These are phyloP conservation scores for Euphrasia confusa DNA, from an alignment of 257 asterid genomes.

Conservation along the genomic window DNA sequence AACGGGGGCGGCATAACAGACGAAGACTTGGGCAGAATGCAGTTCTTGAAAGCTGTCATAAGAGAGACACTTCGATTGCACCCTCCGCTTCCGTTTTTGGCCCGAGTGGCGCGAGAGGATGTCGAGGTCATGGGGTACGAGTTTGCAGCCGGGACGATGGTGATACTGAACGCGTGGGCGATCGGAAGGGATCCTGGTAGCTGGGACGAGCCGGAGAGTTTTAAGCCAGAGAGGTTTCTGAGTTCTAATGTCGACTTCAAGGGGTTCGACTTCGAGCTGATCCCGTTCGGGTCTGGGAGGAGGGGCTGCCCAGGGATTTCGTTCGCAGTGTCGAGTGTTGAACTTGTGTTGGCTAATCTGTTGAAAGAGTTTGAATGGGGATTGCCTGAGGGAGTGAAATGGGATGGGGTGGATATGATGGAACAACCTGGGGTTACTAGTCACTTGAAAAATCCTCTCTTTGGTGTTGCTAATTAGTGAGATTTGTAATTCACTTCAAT, in stretches of 20 bases:
- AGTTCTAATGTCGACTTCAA: slow-evolving; percentile 13
- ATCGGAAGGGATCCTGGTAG: slow-evolving; percentile 31
- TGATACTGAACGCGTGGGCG: slow-evolving; percentile 37
- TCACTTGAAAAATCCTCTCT: slow-evolving; percentile 31
- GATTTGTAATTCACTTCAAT: too few relatives aligned
- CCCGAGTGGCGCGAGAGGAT: slow-evolving; percentile 29
- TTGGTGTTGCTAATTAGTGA: slow-evolving; percentile 11
- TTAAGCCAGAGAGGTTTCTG: slow-evolving; percentile 41
- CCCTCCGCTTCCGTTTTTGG: slow-evolving; percentile 33
- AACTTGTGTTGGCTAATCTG: slow-evolving; percentile 36
- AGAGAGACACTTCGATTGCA: slow-evolving; percentile 41
- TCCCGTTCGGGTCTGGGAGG: slow-evolving; percentile 38
- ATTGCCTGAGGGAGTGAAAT: slow-evolving; percentile 22
- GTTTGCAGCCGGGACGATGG: slow-evolving; percentile 31
- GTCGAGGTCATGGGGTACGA: slow-evolving; percentile 37
- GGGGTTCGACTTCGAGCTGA: slow-evolving; percentile 32
- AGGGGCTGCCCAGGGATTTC: slow-evolving; percentile 37
- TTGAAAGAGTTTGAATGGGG: slow-evolving; percentile 28
- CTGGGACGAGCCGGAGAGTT: slow-evolving; percentile 43
- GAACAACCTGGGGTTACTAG: slow-evolving; percentile 28
- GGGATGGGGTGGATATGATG: slow-evolving; percentile 21
- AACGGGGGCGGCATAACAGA: slow-evolving; percentile 31
- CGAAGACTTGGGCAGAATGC: slow-evolving; percentile 40
- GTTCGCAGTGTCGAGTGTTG: slow-evolving; percentile 25
- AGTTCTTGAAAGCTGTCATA: slow-evolving; percentile 38